Percentiles rank a stretch among this genome's conserved stretches.
Evolutionary conservation across 352 stramenopile species (phyloP).

Genomic region (Pythium volutum): DNA sequence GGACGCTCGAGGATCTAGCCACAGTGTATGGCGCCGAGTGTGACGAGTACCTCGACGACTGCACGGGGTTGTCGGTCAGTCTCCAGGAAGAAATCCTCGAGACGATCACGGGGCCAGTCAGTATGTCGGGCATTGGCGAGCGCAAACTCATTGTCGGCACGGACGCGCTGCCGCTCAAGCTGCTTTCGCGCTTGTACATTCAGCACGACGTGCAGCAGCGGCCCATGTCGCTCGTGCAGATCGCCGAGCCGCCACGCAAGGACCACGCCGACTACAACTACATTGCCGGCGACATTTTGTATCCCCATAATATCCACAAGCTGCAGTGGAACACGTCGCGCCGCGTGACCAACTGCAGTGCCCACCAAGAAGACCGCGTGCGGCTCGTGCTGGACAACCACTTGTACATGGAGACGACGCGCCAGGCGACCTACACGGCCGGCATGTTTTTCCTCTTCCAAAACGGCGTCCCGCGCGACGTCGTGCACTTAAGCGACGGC

Average conservation of each 20-base stretch:
- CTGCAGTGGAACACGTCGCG: slow-evolving; percentile 1
- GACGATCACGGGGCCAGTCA: no score
- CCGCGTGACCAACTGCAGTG: neutral
- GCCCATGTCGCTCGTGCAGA: slow-evolving; percentile 7
- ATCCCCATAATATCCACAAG: slow-evolving; percentile 7
- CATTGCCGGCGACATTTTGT: slow-evolving; percentile 6
- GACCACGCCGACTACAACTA: neutral
- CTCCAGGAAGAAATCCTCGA: neutral
- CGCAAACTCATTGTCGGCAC: neutral
- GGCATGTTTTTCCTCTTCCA: slow-evolving; percentile 19
- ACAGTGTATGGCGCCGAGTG: slow-evolving; percentile 1
- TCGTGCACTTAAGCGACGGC: neutral
- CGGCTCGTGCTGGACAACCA: slow-evolving; percentile 13
- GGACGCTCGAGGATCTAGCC: slow-evolving; percentile 13
- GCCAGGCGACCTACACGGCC: slow-evolving; percentile 16
- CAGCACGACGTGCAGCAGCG: neutral
- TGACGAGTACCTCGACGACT: neutral
- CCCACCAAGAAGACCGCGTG: slow-evolving; percentile 9
- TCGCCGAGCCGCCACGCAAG: slow-evolving; percentile 4
- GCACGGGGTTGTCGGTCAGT: neutral
- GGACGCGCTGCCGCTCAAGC: neutral
- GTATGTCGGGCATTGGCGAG: neutral
- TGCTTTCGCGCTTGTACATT: neutral
- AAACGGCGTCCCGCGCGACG: neutral
- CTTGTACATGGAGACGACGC: slow-evolving; percentile 17